These are phyloP conservation scores for Apiospora pterosperma DNA, from an alignment of 2,329 filamentous ascomycete genomes.

Conservation along the genomic window DNA sequence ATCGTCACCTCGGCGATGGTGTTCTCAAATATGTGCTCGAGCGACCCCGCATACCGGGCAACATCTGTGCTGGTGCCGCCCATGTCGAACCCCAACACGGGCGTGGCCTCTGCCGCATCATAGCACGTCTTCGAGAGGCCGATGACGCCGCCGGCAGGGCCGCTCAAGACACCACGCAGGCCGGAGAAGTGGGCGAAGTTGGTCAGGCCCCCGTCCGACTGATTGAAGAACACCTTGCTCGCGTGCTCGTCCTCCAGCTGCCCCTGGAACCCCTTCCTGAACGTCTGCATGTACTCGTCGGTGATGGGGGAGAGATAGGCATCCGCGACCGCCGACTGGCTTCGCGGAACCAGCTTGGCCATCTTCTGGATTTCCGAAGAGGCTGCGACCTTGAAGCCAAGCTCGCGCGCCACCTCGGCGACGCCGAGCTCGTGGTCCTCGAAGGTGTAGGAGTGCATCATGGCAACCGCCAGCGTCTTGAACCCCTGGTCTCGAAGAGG, in stretches of 20 bases:
- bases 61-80: conserved; percentile 73
- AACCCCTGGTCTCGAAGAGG: conserved; percentile 59
- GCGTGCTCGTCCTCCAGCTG: too few species aligned
- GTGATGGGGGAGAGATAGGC: conserved; percentile 17
- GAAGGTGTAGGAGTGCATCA: conserved; percentile 74
- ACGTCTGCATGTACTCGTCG: too few species aligned
- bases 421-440: conserved; percentile 61
- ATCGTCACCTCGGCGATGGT: conserved; percentile 66
- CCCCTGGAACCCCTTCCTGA: conserved; percentile 14
- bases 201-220: conserved; percentile 39
- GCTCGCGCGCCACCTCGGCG: conserved; percentile 50
- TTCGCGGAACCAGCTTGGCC: conserved; percentile 19
- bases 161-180: conserved; percentile 66
- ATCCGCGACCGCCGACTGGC: conserved; percentile 17
- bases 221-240: too few species aligned
- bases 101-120: conserved; percentile 48
- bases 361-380: conserved; percentile 15
- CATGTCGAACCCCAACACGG: conserved; percentile 79
- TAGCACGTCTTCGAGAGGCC: conserved; percentile 73
- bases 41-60: conserved; percentile 56
- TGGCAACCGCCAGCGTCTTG: conserved; percentile 48
- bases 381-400: conserved; percentile 17
- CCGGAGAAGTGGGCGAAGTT: conserved; percentile 65
- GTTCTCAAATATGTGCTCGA: conserved; percentile 30
- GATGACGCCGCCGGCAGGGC: conserved; percentile 74